These are phyloP conservation scores for Pyracantha coccinea DNA, from an alignment of 331 rosid species.

Conservation along the genomic window DNA sequence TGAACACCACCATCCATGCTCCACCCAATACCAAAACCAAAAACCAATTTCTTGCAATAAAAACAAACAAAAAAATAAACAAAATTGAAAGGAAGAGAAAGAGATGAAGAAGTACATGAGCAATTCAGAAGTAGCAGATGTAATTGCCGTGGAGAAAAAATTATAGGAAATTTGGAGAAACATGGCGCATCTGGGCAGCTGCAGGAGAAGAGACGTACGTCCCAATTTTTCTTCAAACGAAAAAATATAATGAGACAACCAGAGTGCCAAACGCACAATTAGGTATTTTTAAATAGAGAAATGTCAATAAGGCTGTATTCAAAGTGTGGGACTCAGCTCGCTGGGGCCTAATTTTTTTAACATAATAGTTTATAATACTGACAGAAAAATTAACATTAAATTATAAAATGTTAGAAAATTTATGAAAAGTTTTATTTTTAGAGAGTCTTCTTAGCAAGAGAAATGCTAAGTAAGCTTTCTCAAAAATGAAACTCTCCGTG, in stretches of 20 bases:
- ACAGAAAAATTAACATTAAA: no score
- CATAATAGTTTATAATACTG: no score
- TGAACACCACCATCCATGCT: no score
- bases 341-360: no score
- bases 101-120: not conserved
- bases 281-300: not conserved
- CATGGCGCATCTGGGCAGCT: slow-evolving; percentile 36
- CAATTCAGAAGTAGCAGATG: not conserved
- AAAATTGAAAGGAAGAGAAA: not conserved
- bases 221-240: not conserved
- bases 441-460: no score
- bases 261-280: not conserved
- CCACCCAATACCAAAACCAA: not conserved
- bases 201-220: not conserved
- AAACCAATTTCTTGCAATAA: not conserved
- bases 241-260: not conserved
- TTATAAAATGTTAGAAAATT: no score
- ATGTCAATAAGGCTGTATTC: no score
- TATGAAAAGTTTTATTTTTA: no score
- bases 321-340: not conserved
- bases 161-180: not conserved
- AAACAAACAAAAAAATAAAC: not conserved
- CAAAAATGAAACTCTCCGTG: rapidly evolving
- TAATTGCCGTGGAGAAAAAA: slow-evolving; percentile 15
- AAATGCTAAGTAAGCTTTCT: no score